Base-by-base conservation (phyloP, 2,329 filamentous ascomycete genomes). In the Botrytis tulipae region DNA sequence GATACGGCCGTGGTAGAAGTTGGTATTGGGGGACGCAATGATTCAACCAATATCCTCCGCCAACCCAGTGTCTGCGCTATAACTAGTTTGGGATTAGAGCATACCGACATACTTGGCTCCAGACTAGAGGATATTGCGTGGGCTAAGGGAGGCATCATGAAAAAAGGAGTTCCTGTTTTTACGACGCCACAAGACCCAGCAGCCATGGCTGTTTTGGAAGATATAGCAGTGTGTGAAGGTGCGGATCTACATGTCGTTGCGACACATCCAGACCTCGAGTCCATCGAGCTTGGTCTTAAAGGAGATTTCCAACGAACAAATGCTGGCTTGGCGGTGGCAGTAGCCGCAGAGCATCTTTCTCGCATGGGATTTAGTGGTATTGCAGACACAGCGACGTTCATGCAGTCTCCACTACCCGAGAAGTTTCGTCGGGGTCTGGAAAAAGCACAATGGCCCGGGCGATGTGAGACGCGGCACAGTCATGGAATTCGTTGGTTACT, bases 121-220 rank as follows among this genome's bases (percentile, higher is more conserved):
- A 95, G 93, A 0, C 87, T 95, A 67, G 90, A 92, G 73, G 86
- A 93, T 79, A 97, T 97, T 76, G 90, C 94, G 3, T 97, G 94
- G 94, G 93, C 97, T 81, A 97, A 97, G 82, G 91, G 91, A 6
- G 95, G 94, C 0, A 92, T 97, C 62, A 91, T 96, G 80, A 97
- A 97, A 81, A 70, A 83, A 0, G 89, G 88, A 0, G 87, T 87
- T 9, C 85, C 86, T 44, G 89, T 87, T 2, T 93, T 69, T 9
- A 54, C 46, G 7, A 3, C 6, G 32, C 22, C 37, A 40, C 66
- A 69, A 35, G 66, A 40, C 3, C 32, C 42, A 6, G 29, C 9
- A 32, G 62, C 62, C 14, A 65, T 48, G 42, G 42, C 42, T 10
- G 42, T 48, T 10, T 44, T 65, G 3, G 10, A 65, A 29, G 18